Percentiles rank a stretch among this genome's conserved stretches.
phyloP scores from a whole-genome alignment of 2,329 filamentous ascomycete genomes.

The Alternaria gaisen region DNA sequence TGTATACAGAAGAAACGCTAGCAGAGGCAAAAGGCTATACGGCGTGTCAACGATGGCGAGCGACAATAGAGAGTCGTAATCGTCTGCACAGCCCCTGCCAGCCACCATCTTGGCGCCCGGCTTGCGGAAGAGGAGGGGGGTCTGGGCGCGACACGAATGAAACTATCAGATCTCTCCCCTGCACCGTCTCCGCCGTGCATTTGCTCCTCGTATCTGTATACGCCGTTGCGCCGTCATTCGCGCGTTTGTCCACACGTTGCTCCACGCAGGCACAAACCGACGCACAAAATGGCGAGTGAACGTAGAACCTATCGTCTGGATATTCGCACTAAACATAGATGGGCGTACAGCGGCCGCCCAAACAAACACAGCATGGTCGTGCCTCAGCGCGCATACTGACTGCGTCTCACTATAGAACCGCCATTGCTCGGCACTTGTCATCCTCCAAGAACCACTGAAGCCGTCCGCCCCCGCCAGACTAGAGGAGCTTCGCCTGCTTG shows the following conservation, averaged over 20 bases:
- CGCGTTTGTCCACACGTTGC: not conserved
- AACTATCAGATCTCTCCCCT: conserved; percentile 18
- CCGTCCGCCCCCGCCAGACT: not conserved
- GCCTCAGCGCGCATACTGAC: conserved; percentile 15
- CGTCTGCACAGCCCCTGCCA: conserved; percentile 30
- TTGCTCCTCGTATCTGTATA: not conserved
- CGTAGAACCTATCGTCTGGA: not conserved
- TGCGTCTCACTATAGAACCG: conserved; percentile 17
- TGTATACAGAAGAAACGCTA: conserved; percentile 15
- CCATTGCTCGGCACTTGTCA: conserved; percentile 13
- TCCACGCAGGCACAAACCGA: not conserved
- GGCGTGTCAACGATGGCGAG: conserved; percentile 23
- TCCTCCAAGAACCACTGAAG: not conserved
- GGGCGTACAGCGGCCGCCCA: conserved; percentile 2
- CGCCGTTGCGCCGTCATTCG: not conserved
- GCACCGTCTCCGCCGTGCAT: not conserved
- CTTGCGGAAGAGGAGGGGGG: conserved; percentile 20
- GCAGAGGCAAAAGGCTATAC: conserved; percentile 19
- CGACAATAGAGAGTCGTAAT: conserved; percentile 33
- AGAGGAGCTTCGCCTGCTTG: conserved; percentile 5
- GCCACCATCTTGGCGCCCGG: conserved; percentile 26
- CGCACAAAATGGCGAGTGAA: not conserved
- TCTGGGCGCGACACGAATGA: conserved; percentile 33
- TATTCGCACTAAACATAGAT: conserved; percentile 12
- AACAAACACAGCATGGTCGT: conserved; percentile 9